These are phyloP conservation scores for Primulina tabacum DNA, from an alignment of 257 asterid genomes.

Conservation along the genomic window DNA sequence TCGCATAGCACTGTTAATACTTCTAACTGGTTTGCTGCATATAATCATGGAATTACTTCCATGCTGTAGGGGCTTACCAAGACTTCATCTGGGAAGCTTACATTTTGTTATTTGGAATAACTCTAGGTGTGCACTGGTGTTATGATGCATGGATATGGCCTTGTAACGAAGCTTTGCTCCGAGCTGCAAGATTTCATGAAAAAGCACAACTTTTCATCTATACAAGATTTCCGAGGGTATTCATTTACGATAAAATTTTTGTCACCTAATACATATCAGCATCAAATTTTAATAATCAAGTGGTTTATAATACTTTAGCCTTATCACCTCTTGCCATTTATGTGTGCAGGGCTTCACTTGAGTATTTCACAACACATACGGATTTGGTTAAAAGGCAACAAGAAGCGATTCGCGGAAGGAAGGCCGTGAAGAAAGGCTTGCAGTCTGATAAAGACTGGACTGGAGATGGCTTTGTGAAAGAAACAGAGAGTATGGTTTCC, in stretches of 20 bases:
- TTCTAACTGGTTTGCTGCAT: neutral
- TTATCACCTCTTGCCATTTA: neutral
- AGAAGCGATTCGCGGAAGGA: slow-evolving; percentile 65
- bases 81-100: neutral
- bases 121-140: slow-evolving; percentile 89
- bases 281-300: neutral
- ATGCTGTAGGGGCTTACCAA: neutral
- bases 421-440: slow-evolving; percentile 70
- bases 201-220: slow-evolving; percentile 65
- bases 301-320: too few species aligned
- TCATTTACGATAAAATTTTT: slow-evolving; percentile 5
- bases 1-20: slow-evolving; percentile 23
- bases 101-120: neutral
- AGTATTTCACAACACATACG: slow-evolving; percentile 66
- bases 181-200: slow-evolving; percentile 86
- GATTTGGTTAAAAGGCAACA: slow-evolving; percentile 68
- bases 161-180: slow-evolving; percentile 73
- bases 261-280: neutral
- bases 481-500: slow-evolving; percentile 92
- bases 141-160: slow-evolving; percentile 93
- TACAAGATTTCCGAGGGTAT: slow-evolving; percentile 88
- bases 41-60: neutral
- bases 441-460: slow-evolving; percentile 97
- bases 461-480: slow-evolving; percentile 84
- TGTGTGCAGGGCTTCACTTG: slow-evolving; percentile 57